Percentiles rank a stretch among this genome's conserved stretches.
Evolutionary conservation across 1,139 yeast genomes (phyloP).

Genomic region (Lodderomyces jiufengensis): DNA sequence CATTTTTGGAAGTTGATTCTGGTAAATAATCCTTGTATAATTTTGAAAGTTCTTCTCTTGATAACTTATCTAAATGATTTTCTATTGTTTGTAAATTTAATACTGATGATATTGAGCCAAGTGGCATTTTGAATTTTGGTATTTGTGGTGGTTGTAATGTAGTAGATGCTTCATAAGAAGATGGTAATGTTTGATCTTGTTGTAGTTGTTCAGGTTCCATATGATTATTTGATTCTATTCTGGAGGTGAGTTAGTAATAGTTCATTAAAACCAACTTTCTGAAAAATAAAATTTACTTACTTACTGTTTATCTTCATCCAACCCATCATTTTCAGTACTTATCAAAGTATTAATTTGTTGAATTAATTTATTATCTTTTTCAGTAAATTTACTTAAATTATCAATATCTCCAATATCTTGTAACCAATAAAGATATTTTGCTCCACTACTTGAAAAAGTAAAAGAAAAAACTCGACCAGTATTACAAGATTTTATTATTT

Average conservation of each 20-base stretch:
- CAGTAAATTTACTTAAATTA: constrained; percentile 59
- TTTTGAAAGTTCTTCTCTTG: constrained; percentile 32
- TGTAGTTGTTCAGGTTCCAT: too few relatives aligned
- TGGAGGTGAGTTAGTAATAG: too few relatives aligned
- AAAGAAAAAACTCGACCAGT: constrained; percentile 86
- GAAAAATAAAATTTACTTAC: constrained; percentile 7
- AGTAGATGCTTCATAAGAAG: too few relatives aligned
- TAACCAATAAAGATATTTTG: constrained; percentile 85
- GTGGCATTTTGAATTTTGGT: constrained; percentile 18
- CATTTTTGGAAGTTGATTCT: constrained; percentile 28
- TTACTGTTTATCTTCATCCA: constrained; percentile 37
- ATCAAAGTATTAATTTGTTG: constrained; percentile 55
- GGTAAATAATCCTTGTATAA: constrained; percentile 45
- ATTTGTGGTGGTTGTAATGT: constrained; percentile 1
- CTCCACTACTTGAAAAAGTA: constrained; percentile 79
- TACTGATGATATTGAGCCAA: constrained; percentile 35
- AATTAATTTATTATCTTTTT: constrained; percentile 54
- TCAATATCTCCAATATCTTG: constrained; percentile 74
- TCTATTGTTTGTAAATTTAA: constrained; percentile 38
- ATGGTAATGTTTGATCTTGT: too few relatives aligned
- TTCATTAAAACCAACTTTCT: too few relatives aligned
- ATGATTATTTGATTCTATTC: too few relatives aligned
- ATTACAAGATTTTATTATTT: constrained; percentile 65
- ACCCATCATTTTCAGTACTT: constrained; percentile 17
- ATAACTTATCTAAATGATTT: constrained; percentile 34